These are phyloP conservation scores for Arctium lappa DNA, from an alignment of 129 eudicot genomes.

Conservation along the genomic window DNA sequence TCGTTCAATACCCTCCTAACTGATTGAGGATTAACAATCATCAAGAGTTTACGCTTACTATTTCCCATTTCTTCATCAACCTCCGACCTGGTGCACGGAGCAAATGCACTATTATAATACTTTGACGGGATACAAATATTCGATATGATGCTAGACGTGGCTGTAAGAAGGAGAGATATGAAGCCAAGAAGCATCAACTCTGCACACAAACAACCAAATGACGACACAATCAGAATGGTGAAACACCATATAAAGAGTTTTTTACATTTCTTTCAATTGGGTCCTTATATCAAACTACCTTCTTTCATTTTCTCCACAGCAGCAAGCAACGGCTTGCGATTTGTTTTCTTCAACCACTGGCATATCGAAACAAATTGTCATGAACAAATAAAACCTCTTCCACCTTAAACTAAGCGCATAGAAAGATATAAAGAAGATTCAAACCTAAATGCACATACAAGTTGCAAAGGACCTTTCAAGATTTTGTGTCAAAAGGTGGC, in stretches of 20 bases:
- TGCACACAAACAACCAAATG: constrained; percentile 34
- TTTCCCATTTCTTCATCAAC: constrained; percentile 59
- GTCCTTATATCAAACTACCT: constrained; percentile 43
- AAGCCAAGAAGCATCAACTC: constrained; percentile 99
- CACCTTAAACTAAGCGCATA: neutral
- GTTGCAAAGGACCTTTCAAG: neutral
- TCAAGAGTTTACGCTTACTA: constrained; percentile 53
- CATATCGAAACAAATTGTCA: constrained; percentile 16
- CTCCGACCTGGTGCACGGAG: constrained; percentile 81
- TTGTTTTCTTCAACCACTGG: constrained; percentile 91
- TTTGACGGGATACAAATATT: constrained; percentile 84
- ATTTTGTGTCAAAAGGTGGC: neutral
- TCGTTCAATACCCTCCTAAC: constrained; percentile 60
- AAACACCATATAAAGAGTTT: neutral
- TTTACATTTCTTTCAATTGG: neutral
- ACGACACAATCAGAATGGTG: constrained; percentile 9
- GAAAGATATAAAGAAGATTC: neutral
- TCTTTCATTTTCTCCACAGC: constrained; percentile 99
- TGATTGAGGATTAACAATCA: constrained; percentile 32
- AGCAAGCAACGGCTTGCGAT: constrained; percentile 88
- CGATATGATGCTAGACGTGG: constrained; percentile 88
- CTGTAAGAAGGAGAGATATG: constrained; percentile 92
- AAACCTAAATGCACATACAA: neutral
- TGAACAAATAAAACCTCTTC: constrained; percentile 11
- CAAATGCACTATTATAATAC: constrained; percentile 69